Base-by-base conservation (phyloP, 306 rosid species). In the Arachis stenosperma region DNA sequence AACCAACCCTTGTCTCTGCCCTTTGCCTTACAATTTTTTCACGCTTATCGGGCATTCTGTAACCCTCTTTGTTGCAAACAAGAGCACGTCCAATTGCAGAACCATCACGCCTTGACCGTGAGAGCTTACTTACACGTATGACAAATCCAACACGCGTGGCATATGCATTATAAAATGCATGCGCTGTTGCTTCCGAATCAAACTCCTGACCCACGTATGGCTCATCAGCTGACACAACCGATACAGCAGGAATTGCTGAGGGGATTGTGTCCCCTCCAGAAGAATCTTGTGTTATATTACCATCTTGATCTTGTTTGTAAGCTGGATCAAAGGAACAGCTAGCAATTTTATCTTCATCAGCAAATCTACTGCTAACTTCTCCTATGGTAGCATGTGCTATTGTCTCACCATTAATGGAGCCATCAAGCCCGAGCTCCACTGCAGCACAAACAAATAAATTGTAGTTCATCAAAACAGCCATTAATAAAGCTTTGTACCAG, bases 1-100 rank as follows among this genome's bases (percentile, higher is more conserved):
- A 93, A 75, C 97, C 98, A 27, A 90, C 98, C 85, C 98, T 88
- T 52, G 98, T 93, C 87, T 91, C 97, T 1, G 95, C 96, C 78
- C 99, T 86, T 78, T 91, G 97, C 88, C 97, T 88, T 58, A 91
- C 97, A 81, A 94, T 83, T 66, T 94, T 91, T 79, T 94, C 98
- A n/a, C 98, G 98, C 83, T 86, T 89, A 79, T 91, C 98, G 7
- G 98, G 95, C 95, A 91, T 91, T 78, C 97, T 86, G 75, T 81
- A 94, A 67, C 99, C 99, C 85, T 94, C 99, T 82, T 94, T 94
- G 74, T 94, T 94, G 85, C 99, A 94, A 67, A 91, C 99, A 73
- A 94, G 93, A 52, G 97, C 92, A 42, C 99, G 96, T 10, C 97
- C 99, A 82, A 94, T 94, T 58, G 92, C 91, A 75, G 97, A 54